Conservation (phyloP, 495 filamentous ascomycete genomes). For the Trichodelitschia bisporula region DNA sequence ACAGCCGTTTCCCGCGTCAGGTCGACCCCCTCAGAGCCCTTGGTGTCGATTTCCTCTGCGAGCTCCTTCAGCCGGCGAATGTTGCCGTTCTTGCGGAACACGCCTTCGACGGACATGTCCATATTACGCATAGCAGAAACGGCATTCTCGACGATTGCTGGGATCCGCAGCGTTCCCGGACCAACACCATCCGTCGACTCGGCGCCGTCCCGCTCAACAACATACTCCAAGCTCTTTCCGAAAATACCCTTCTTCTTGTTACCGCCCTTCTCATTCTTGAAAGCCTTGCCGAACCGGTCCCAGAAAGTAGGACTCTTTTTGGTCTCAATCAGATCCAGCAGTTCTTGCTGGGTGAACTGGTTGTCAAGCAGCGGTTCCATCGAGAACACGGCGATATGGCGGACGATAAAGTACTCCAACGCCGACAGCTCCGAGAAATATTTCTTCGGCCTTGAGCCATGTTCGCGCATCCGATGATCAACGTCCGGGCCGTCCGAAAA, state of each 20-base stretch:
- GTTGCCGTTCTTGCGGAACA: constrained; percentile 98
- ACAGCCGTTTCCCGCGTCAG: constrained; percentile 67
- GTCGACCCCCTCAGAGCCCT: constrained; percentile 58
- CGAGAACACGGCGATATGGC: constrained; percentile 79
- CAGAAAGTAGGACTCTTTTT: constrained; percentile 87
- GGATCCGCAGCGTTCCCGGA: constrained; percentile 68
- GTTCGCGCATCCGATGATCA: too few species aligned
- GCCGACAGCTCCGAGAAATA: constrained; percentile 95
- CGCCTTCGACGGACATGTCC: constrained; percentile 97
- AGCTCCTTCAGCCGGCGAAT: constrained; percentile 74
- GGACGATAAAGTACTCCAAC: constrained; percentile 89
- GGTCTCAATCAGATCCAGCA: constrained; percentile 85
- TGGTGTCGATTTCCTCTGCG: constrained; percentile 56
- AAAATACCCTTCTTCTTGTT: constrained; percentile 84
- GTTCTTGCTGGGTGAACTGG: constrained; percentile 77
- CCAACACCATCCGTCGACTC: constrained; percentile 93
- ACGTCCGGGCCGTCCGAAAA: constrained; percentile 38
- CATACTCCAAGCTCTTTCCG: constrained; percentile 57
- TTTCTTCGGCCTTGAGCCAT: too few species aligned
- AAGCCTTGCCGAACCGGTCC: constrained; percentile 92
- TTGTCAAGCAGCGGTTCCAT: constrained; percentile 86
- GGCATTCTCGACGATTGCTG: constrained; percentile 72
- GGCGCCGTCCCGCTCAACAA: constrained; percentile 80
- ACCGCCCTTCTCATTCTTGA: constrained; percentile 37
- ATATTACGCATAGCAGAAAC: constrained; percentile 89